Base-by-base conservation (phyloP, 1,284 basidiomycete genomes). In the Cutaneotrichosporon sp. region DNA sequence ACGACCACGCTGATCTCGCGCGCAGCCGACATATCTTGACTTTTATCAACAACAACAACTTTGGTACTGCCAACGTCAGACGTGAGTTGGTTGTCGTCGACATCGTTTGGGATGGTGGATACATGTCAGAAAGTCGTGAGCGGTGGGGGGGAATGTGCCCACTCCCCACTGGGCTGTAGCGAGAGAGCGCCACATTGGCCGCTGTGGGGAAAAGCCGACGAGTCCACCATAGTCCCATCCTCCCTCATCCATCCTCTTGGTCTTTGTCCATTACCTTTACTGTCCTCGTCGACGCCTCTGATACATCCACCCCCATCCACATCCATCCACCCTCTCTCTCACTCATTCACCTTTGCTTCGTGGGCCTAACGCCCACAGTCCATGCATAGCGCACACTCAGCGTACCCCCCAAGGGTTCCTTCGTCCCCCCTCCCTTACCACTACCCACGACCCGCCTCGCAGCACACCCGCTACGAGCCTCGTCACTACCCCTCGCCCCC, bases 1-100 rank as follows among this genome's bases (percentile, higher is more conserved):
- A 55, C 53, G 57, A 35, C 57, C 57, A 59, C 57, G 54, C 57
- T 46, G 26, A 37, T 49, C 35, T 47, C 56, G 56, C 52, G 52
- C 50, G 52, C 43, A 9, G 17, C 33, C 44, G 36, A n/a, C 26
- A 30, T 30, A 7, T 30, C 26, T 30, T 30, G 26, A 18, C 30
- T 17, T 13, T 33, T 18, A 18, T 17, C 42, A 17, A 44, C 33
- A 46, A 14, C 34, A 45, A 45, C 43, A 45, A 33, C 23, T 10
- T 45, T 45, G 43, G 43, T 17, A 45, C 43, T 45, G 43, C 43
- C 43, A 45, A 45, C 43, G n/a, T 18, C 30, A 15, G 17, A 33
- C 52, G 54, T 56, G 50, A 56, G 54, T 56, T 34, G 14, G 36
- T 37, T 14, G 13, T 30, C 26, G 26, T 30, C 26, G 26, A 30